Evolutionary conservation across 208 protist species (phyloP), one percentile per base, ranked within the genome.

Genomic region (Strigomonas culicis): DNA sequence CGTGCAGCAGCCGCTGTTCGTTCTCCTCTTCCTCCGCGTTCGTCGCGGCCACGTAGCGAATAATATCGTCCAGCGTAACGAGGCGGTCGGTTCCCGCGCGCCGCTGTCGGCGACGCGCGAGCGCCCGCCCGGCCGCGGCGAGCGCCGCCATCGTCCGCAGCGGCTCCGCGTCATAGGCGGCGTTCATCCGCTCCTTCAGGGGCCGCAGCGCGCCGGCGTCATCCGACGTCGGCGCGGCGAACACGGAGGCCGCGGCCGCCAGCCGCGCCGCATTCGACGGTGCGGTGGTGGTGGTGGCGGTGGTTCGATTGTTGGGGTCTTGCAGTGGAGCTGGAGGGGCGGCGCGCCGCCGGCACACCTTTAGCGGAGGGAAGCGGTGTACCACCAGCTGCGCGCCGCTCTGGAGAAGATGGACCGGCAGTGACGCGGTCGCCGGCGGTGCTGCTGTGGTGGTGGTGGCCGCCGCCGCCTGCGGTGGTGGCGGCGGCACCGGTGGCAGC

Each of bases 101-200:
- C 82, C 88, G 43, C 88, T 72, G 34, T 90, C 84, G n/a, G 84
- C 88, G 21, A 94, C 88, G 49, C n/a, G 88, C 70, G n/a, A 92
- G 58, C 27, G 79, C 83, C 6, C 82, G 82, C 64, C 79, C 81
- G 59, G 78, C 90, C 13, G 77, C 72, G 0, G 68, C 88, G 15
- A 75, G 21, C 51, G 91, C 52, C 11, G 63, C 60, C 59, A 64
- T 58, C 43, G 70, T 59, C 13, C 21, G 49, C 36, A 94, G 64
- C 44, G n/a, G 65, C 56, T 88, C 55, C 8, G 75, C 80, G 50
- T 92, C 84, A 60, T 92, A 84, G 67, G 81, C 89, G 11, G 84
- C 79, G 64, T 94, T 92, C 10, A 73, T 78, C 13, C 74, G 77
- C 73, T 89, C 82, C 63, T 94, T 84, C 30, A 61, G 11, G 1